Base-by-base conservation (phyloP, 108 stramenopile genomes). In the Parmales sp. region DNA sequence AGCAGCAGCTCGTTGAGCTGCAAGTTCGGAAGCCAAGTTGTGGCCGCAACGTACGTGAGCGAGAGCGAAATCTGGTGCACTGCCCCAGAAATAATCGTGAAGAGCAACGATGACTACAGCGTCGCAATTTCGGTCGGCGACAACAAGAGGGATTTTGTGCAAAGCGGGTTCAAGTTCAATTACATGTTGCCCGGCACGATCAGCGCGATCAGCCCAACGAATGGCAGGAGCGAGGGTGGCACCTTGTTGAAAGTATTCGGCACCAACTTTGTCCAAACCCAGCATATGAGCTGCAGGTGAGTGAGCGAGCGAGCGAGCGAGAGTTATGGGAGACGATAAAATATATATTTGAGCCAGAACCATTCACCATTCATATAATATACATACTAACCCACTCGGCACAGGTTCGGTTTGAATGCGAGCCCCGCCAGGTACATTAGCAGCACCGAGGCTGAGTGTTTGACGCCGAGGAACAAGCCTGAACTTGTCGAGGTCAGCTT, bases 211-310 rank as follows among this genome's bases (percentile, higher is more conserved):
- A 1, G 39, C 46, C 79, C 79, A n/a, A 20, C 67, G 26, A 48
- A 67, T 19, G 79, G 79, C 6, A 22, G 69, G 7, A 46, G 74
- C 8, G 68, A 48, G 45, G 79, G 79, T 1, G 76, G 79, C 38
- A 76, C 76, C 2, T 36, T 37, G 6, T 34, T 80, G 18, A 67
- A 20, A 1, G 39, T 80, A 46, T 19, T 26, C 28, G 79, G 79
- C 16, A 44, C 73, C 2, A 64, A 74, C 66, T 80, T 77, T 51
- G 19, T 74, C 0, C 48, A 76, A 69, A 70, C 54, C 38, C 51
- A 70, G 49, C 67, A 74, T 38, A 63, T 80, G 37, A 70, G 68
- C 73, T 80, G 79, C 50, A 48, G 60, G 36, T 80, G n/a, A n/a
- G n/a, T n/a, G n/a, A n/a, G n/a, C n/a, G n/a, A n/a, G n/a, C n/a